These are phyloP conservation scores for Flaveria trinervia DNA, from an alignment of 129 eudicot genomes.

Conservation along the genomic window DNA sequence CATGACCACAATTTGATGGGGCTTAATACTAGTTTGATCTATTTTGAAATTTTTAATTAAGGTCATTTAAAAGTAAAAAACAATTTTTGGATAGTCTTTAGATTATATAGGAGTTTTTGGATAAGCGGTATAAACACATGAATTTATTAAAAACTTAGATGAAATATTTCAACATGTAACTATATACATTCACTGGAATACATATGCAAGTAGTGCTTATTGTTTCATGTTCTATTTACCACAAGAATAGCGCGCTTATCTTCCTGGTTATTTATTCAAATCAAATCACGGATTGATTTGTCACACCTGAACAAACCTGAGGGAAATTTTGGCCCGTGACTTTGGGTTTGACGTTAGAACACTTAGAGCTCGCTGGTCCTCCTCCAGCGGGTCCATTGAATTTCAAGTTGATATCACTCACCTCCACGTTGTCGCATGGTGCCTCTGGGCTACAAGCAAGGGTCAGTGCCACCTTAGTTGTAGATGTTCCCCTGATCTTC, in stretches of 20 bases:
- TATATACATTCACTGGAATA: not conserved
- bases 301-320: constrained; percentile 19
- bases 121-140: too few species aligned
- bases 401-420: constrained; percentile 46
- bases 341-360: constrained; percentile 42
- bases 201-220: not conserved
- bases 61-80: too few species aligned
- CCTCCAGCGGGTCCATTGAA: constrained; percentile 28
- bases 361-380: constrained; percentile 40
- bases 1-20: too few species aligned
- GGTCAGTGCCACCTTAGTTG: constrained; percentile 35
- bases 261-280: not conserved
- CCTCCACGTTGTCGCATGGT: constrained; percentile 44
- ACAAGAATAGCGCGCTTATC: not conserved
- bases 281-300: not conserved
- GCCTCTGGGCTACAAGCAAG: constrained; percentile 49
- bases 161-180: not conserved
- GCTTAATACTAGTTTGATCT: too few species aligned
- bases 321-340: constrained; percentile 41
- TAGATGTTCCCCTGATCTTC: constrained; percentile 59
- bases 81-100: too few species aligned
- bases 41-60: too few species aligned
- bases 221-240: not conserved
- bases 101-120: too few species aligned
- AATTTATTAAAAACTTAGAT: not conserved